phyloP scores from a whole-genome alignment of 768 basidiomycete species.

The Kockovaella imperatae region DNA sequence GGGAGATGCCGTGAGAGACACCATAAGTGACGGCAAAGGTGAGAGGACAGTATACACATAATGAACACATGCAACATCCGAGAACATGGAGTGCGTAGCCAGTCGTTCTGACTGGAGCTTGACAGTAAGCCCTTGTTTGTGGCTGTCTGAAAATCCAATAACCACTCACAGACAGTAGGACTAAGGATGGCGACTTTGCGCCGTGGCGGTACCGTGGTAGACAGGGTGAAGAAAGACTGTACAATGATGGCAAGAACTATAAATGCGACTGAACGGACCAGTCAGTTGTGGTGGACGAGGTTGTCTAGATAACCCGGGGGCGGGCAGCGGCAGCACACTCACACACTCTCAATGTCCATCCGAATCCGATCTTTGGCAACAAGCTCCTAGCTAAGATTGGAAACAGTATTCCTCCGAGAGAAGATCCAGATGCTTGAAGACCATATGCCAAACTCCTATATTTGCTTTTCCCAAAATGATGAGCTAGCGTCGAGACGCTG shows the following conservation, averaged over 20 bases:
- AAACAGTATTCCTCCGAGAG: conserved; percentile 61
- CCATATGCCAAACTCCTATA: conserved; percentile 23
- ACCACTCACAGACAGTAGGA: conserved; percentile 43
- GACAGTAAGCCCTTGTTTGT: conserved; percentile 56
- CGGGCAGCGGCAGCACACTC: background rate
- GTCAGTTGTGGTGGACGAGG: no score
- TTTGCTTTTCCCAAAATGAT: conserved; percentile 24
- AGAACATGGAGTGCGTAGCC: conserved; percentile 56
- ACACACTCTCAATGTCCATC: conserved; percentile 50
- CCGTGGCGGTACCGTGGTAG: conserved; percentile 14
- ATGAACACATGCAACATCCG: conserved; percentile 55
- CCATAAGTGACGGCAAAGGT: conserved; percentile 10
- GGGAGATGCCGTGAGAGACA: conserved; percentile 12
- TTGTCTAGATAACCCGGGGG: no score
- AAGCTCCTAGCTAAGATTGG: conserved; percentile 56
- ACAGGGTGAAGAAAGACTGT: conserved; percentile 15
- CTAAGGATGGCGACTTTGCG: conserved; percentile 21
- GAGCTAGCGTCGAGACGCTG: conserved; percentile 21
- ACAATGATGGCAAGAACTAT: conserved; percentile 14
- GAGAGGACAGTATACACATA: conserved; percentile 63
- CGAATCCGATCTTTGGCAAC: conserved; percentile 50
- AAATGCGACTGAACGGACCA: conserved; percentile 12
- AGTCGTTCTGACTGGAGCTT: conserved; percentile 53
- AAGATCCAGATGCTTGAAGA: conserved; percentile 54
- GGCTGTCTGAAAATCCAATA: conserved; percentile 54